Base-by-base conservation (phyloP, 1,139 yeast genomes). In the Kodamaea fungicola region DNA sequence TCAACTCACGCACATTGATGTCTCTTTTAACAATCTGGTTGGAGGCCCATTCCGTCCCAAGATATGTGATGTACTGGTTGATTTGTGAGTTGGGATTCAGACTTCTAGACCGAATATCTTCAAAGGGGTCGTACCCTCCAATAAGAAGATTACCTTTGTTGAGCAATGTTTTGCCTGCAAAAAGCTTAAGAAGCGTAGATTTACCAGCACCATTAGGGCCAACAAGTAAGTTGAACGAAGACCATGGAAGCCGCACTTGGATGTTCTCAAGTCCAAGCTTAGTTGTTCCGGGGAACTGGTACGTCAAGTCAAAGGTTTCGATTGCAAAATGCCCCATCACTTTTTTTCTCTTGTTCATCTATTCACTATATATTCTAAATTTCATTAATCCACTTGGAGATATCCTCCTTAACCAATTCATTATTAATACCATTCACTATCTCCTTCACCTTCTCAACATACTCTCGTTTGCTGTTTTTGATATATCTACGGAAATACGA, bases 191-290 rank as follows among this genome's bases (percentile, higher is more conserved):
- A 33, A 92, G 61, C 0, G 98, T 92, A 1, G 96, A 86, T 59
- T 92, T 92, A 5, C 98, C 98, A 2, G 98, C 97, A 16, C 98
- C 98, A 54, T 92, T 92, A 22, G 97, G 95, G 0, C 98, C 98
- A 28, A 92, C 72, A 8, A 92, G 61, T 33, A 92, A 67, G 13
- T 90, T 79, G 42, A 96, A 74, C 1, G 92, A 76, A 6, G 85
- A 81, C 74, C 85, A 78, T 1, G 82, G 80, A 12, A 92, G 68
- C 9, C 64, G 50, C 32, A 92, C 55, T 26, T 70, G 65, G 42
- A 90, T 74, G 34, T 85, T 71, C 28, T 76, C 75, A 22, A 92
- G 69, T 0, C 96, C 95, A 4, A 87, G 76, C 34, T 75, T 74
- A n/a, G 71, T 67, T 40, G 76, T 71, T 3, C 64, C 60, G 0